Evolutionary conservation across 805 yeast genomes (phyloP).

Genomic region (Nakazawaea molendinolei): DNA sequence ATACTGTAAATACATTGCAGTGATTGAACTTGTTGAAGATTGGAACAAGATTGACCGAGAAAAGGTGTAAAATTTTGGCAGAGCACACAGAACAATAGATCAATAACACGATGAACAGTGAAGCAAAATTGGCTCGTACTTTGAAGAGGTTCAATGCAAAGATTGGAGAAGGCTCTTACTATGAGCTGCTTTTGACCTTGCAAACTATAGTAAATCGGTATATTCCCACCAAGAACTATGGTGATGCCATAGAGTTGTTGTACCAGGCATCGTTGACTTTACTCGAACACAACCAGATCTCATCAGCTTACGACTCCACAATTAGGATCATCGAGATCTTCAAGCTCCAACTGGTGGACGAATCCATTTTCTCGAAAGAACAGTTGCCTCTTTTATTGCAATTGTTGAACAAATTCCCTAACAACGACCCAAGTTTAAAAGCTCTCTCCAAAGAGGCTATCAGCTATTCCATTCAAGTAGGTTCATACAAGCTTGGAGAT

Average conservation of each 20-base stretch:
- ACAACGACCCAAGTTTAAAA: conserved; percentile 53
- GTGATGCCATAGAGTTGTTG: conserved; percentile 67
- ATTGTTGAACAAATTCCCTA: conserved; percentile 34
- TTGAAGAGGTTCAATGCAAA: conserved; percentile 54
- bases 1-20: no score
- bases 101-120: no score
- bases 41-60: no score
- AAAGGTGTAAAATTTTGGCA: no score
- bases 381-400: conserved; percentile 32
- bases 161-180: conserved; percentile 69
- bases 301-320: conserved; percentile 75
- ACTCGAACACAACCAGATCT: conserved; percentile 63
- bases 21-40: no score
- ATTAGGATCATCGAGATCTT: conserved; percentile 68
- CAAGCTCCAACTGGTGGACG: conserved; percentile 29
- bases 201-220: conserved; percentile 86
- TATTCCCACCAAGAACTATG: conserved; percentile 58
- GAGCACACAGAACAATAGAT: no score
- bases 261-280: conserved; percentile 66
- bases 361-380: conserved; percentile 16
- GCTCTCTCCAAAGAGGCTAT: conserved; percentile 62
- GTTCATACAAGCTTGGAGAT: conserved; percentile 60
- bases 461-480: conserved; percentile 54
- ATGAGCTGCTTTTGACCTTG: conserved; percentile 94
- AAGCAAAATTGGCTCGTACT: conserved; percentile 47